These are phyloP conservation scores for Boletus calvinii DNA, from an alignment of 1,284 basidiomycete species.

Conservation along the genomic window DNA sequence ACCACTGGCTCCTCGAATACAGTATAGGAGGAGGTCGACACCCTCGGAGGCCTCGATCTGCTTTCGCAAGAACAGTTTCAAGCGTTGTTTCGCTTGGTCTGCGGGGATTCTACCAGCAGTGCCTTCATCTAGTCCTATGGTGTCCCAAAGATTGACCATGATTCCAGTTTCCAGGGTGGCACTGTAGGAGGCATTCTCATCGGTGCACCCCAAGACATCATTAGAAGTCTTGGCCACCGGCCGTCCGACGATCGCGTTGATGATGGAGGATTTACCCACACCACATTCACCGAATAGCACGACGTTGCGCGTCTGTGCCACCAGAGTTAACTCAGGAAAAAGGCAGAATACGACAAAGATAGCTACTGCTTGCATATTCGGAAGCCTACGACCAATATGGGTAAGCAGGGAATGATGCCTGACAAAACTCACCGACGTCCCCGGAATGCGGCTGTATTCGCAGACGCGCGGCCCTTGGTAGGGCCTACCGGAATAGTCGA, in stretches of 20 bases:
- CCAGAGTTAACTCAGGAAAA: neutral
- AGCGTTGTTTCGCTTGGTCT: constrained; percentile 10
- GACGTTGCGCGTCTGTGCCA: constrained; percentile 21
- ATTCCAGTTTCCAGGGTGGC: constrained; percentile 10
- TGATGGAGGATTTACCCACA: constrained; percentile 30
- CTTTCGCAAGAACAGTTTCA: constrained; percentile 20
- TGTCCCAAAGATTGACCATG: constrained; percentile 26
- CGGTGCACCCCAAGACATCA: constrained; percentile 16
- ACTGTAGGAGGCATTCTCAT: constrained; percentile 4
- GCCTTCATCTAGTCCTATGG: constrained; percentile 27
- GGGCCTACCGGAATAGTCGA: neutral
- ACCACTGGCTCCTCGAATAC: constrained; percentile 20
- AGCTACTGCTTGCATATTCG: constrained; percentile 20
- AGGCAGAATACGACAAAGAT: neutral
- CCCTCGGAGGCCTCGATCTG: constrained; percentile 20
- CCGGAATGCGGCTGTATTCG: neutral
- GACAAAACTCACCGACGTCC: constrained; percentile 7
- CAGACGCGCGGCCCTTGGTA: neutral
- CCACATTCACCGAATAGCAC: constrained; percentile 31
- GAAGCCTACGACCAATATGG: neutral
- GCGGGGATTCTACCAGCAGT: constrained; percentile 15
- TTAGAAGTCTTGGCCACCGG: constrained; percentile 19
- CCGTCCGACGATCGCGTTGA: constrained; percentile 24
- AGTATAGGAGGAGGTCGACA: constrained; percentile 25
- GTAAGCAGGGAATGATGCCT: neutral